Conservation (phyloP, 2,329 filamentous ascomycete genomes). For the Periconia sp. region DNA sequence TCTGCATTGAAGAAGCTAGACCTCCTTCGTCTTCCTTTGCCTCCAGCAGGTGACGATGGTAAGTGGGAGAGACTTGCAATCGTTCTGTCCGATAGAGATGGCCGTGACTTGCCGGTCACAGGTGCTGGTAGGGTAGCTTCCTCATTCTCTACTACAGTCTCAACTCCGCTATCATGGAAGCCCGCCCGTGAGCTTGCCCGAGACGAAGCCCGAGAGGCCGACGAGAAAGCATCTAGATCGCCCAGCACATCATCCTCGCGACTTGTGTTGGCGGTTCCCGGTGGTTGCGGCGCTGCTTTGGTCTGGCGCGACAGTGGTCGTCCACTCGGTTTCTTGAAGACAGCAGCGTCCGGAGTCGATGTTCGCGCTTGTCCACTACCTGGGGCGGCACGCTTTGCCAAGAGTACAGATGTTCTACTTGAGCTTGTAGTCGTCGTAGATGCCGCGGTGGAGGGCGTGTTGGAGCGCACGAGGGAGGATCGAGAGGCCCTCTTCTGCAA, state of each 20-base stretch:
- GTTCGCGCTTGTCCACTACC: slow-evolving; percentile 22
- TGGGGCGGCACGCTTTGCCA: slow-evolving; percentile 30
- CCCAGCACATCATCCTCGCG: slow-evolving; percentile 49
- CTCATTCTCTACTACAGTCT: slow-evolving; percentile 20
- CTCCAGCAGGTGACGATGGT: slow-evolving; percentile 72
- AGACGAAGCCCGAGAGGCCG: slow-evolving; percentile 51
- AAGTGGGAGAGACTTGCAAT: slow-evolving; percentile 82
- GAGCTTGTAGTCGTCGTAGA: slow-evolving; percentile 21
- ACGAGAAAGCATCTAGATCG: slow-evolving; percentile 50
- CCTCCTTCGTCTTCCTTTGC: slow-evolving; percentile 64
- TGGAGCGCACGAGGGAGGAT: slow-evolving; percentile 33
- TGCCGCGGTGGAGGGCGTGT: slow-evolving; percentile 21
- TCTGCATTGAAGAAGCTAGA: slow-evolving; percentile 76
- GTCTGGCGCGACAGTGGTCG: slow-evolving; percentile 43
- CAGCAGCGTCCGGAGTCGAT: slow-evolving; percentile 28
- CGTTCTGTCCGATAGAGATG: slow-evolving; percentile 80
- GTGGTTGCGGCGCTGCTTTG: slow-evolving; percentile 22
- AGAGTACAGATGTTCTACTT: slow-evolving; percentile 29
- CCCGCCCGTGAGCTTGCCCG: slow-evolving; percentile 43
- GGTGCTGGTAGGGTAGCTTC: slow-evolving; percentile 19
- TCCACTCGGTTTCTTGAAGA: slow-evolving; percentile 46
- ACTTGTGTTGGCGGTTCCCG: slow-evolving; percentile 11
- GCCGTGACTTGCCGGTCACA: slow-evolving; percentile 52
- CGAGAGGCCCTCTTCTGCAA: slow-evolving; percentile 42
- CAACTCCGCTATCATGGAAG: slow-evolving; percentile 39